phyloP scores from a whole-genome alignment of 2,329 filamentous ascomycete genomes.

The Fonsecaea erecta region DNA sequence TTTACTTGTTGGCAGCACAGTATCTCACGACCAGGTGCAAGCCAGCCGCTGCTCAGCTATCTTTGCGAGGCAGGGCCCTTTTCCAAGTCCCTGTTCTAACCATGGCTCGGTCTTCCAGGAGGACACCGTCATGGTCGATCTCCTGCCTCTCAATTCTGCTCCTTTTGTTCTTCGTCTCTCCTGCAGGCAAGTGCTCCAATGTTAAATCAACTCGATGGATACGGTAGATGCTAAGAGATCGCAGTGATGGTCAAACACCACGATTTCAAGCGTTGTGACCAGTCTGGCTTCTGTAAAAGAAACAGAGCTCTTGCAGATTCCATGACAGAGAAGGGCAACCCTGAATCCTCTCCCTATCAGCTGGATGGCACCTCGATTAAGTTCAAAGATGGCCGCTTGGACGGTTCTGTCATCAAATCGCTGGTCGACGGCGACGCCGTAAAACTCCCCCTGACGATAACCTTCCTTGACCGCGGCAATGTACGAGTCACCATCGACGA shows the following conservation, averaged over 20 bases:
- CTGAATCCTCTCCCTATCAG: constrained; percentile 80
- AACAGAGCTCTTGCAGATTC: constrained; percentile 88
- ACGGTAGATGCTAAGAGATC: constrained; percentile 15
- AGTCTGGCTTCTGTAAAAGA: constrained; percentile 96
- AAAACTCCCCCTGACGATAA: constrained; percentile 79
- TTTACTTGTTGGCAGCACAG: constrained; percentile 9
- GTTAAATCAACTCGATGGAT: not conserved
- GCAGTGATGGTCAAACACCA: constrained; percentile 87
- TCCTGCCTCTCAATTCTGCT: constrained; percentile 62
- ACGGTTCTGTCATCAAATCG: constrained; percentile 80
- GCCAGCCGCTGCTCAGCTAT: not conserved
- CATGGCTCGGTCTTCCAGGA: constrained; percentile 36
- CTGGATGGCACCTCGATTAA: constrained; percentile 72
- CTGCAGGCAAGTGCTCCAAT: constrained; percentile 61
- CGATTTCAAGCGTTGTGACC: constrained; percentile 94
- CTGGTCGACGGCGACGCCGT: constrained; percentile 71
- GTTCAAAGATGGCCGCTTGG: constrained; percentile 79
- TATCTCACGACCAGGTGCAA: not conserved
- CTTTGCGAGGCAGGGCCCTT: not conserved
- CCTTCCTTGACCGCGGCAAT: constrained; percentile 87
- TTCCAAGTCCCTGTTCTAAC: not conserved
- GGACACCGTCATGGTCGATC: constrained; percentile 49
- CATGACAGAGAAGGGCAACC: constrained; percentile 65
- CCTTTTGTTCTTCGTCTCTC: constrained; percentile 63
- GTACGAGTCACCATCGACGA: constrained; percentile 90